Evolutionary conservation across 305 asterid species (phyloP), one percentile per base, ranked within the genome.

Genomic region (Euphrasia arctica): DNA sequence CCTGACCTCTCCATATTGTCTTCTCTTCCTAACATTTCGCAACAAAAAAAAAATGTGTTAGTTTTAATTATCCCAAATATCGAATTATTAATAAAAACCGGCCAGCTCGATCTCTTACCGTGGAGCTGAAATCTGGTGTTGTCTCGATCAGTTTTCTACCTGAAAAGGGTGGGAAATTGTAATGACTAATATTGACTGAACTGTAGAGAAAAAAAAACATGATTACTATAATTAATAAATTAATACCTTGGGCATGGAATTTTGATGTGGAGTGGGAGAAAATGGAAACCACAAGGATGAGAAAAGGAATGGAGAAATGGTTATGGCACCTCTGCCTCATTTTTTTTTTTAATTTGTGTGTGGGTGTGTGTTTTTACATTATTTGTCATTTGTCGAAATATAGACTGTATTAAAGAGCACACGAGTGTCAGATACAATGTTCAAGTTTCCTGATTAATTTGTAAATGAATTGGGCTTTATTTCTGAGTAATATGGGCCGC

Each of bases 281-380:
- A 78, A 72, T 69, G 15, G 78, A 73, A 72, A 83, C 71, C 54
- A 79, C 49, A 62, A 89, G 75, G 66, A 90, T 27, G 66, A 90
- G 75, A 8, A 83, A 36, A 15, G 76, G 73, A 51, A 80, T 54
- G 69, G 79, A 58, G 22, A 79, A 68, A 71, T 49, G 77, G 60
- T 42, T 62, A 29, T 66, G 50, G 15, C 51, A 1, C 42, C 42
- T 36, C 42, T 5, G 6, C 7, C 7, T 31, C 3, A 36, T 36
- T 36, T 36, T 36, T 4, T 34, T 1, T 1, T 36, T 6, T 36
- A 5, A 36, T 36, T 1, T 5, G 2, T 36, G 7, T 36, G 22
- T 18, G 22, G 22, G 22, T 18, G 22, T 18, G 22, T 18, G 22
- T 18, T 18, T 18, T 18, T 18, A 18, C 22, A 18, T 18, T 18